Base-by-base conservation (phyloP, 202 grass and related monocot species). In the Eragrostis tef region DNA sequence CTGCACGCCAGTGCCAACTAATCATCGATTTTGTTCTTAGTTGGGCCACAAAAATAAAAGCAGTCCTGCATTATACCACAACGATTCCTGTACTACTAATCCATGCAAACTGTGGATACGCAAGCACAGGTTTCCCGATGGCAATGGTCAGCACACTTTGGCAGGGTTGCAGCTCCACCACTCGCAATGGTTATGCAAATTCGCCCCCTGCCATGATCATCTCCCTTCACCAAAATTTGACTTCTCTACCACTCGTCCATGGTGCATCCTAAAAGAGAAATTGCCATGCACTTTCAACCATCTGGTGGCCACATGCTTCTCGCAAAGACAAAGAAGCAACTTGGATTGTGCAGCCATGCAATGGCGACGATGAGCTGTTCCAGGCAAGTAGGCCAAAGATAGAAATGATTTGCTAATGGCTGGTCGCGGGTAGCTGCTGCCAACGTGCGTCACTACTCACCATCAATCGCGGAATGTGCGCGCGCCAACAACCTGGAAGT, bases 401-500 rank as follows among this genome's bases (percentile, higher is more conserved):
- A 6, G 13, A 3, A 36, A 82, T 51, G 59, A 45, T 75, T 75
- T 15, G 29, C 17, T 8, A 73, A 19, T 39, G 5, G 72, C 20
- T 41, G 41, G 67, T 53, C 53, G n/a, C n/a, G 17, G 56, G 2
- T 31, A 19, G n/a, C 53, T 7, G 56, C 20, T 60, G 21, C 57
- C 81, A 57, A 77, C 73, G 73, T 70, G 64, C 52, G 42, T 20
- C 9, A 41, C 43, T 17, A 5, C 19, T 49, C 14, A 6, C n/a
- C 14, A 64, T 7, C 17, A 0, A 1, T 25, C 12, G 31, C 50
- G 24, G 0, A 15, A 45, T n/a, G 15, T 41, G 74, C 22, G 75
- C 45, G 67, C 19, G 76, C 70, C 70, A 81, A 60, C 62, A 51
- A 61, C 77, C 84, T n/a, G n/a, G n/a, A n/a, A n/a, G 57, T n/a